Base-by-base conservation (phyloP, 2,329 filamentous ascomycete genomes). In the Arthrinium puccinioides region DNA sequence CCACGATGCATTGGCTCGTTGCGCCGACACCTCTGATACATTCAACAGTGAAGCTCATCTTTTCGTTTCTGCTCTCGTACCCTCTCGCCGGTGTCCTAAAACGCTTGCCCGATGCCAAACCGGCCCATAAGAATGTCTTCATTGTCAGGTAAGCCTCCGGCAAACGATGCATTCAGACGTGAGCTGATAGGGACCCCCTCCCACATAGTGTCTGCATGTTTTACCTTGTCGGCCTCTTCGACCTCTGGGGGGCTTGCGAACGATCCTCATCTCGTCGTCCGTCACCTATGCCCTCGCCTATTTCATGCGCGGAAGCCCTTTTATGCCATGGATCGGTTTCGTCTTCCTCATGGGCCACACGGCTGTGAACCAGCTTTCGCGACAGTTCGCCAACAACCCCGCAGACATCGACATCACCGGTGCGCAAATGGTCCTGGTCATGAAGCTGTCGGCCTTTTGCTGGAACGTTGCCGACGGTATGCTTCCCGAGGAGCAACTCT, bases 261-360 rank as follows among this genome's bases (percentile, higher is more conserved):
- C 89, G 3, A 66, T 98, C 26, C 58, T 84, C 41, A 80, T 94
- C 56, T 88, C 86, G 55, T 79, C 90, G 1, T 76, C 73, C 14
- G 89, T 79, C 34, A 78, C 86, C 35, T 98, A 96, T 56, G 69
- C 74, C 45, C 92, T 98, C 49, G 84, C 90, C 36, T 79, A 83
- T 48, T 89, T 81, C 57, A 68, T 97, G 30, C 76, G 87, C 47
- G 61, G 59, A 24, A 89, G 87, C 15, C 87, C 87, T 1, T 86
- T 90, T 57, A 98, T 98, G 92, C 92, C 92, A 66, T 98, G 92
- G 92, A 72, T 96, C 34, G 88, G 81, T 42, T 98, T 98, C 61
- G 70, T 87, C 34, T 96, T 94, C 55, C 68, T 95, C 40, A 97
- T 98, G 90, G 82, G 82, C 38, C 90, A 98, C 63, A 86, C 97